Conservation (phyloP, 352 stramenopile genomes). For the Peronospora farinosa region DNA sequence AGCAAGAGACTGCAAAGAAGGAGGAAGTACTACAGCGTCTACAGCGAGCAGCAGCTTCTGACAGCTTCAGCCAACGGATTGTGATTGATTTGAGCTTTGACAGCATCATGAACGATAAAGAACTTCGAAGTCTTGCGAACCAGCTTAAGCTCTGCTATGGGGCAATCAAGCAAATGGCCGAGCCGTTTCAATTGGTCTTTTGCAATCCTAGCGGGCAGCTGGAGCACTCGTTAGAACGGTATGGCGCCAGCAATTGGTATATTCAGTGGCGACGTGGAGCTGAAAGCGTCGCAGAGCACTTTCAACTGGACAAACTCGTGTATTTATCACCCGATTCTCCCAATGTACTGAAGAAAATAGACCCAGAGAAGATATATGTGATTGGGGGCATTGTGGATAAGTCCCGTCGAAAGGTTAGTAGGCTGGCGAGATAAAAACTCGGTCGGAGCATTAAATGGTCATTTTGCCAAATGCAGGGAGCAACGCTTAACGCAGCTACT, state of each 20-base stretch:
- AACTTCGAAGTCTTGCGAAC: slow-evolving; percentile 64
- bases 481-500: slow-evolving; percentile 47
- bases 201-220: slow-evolving; percentile 52
- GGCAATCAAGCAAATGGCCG: slow-evolving; percentile 49
- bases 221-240: slow-evolving; percentile 44
- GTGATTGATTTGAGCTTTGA: slow-evolving; percentile 71
- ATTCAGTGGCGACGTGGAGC: slow-evolving; percentile 43
- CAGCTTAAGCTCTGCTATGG: slow-evolving; percentile 75
- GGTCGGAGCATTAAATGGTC: not conserved
- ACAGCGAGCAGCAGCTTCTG: slow-evolving; percentile 17
- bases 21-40: slow-evolving; percentile 27
- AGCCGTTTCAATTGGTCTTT: slow-evolving; percentile 59
- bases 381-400: slow-evolving; percentile 81
- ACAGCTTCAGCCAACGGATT: slow-evolving; percentile 35
- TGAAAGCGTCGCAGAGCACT: slow-evolving; percentile 32
- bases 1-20: slow-evolving; percentile 37
- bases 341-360: slow-evolving; percentile 53
- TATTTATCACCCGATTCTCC: slow-evolving; percentile 73
- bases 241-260: slow-evolving; percentile 55
- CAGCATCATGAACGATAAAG: slow-evolving; percentile 81
- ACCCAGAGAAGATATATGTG: slow-evolving; percentile 66
- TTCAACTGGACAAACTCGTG: slow-evolving; percentile 39
- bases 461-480: slow-evolving; percentile 25
- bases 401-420: slow-evolving; percentile 52
- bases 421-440: not conserved